Evolutionary conservation across 306 rosid species (phyloP), one percentile per base, ranked within the genome.

Genomic region (Hylodesmum podocarpum): DNA sequence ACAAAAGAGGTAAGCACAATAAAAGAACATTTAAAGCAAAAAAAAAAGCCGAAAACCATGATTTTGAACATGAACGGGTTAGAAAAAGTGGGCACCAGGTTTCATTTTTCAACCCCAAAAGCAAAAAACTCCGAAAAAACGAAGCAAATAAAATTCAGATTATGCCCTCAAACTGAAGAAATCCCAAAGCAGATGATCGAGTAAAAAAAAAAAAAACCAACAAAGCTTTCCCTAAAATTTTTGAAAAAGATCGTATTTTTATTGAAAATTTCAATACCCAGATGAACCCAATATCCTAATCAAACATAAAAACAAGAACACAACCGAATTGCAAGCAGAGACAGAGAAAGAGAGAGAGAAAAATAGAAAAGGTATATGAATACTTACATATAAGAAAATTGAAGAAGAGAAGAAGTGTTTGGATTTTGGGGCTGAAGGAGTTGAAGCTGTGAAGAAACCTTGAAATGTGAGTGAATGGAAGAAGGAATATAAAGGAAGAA

Each of bases 91-190:
- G 16, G 12, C 4, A 50, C 15, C 71, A n/a, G 34, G 64, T 69
- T 62, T 12, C 27, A 72, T 37, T 2, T 72, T 41, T 67, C 22
- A 65, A 64, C n/a, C n/a, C n/a, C n/a, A n/a, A n/a, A n/a, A n/a
- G n/a, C 67, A 71, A 10, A 68, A 76, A 73, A 33, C 65, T 80
- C 69, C 18, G 44, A 7, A 70, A 57, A 59, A 53, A 54, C 5
- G 22, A 51, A 1, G 40, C 25, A 63, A 29, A 19, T 22, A 6
- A 15, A 15, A 16, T 6, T 46, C 24, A 8, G 10, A 74, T 12
- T 28, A 55, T 25, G 2, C 13, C 15, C 57, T 3, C n/a, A 21
- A 58, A 27, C 0, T 4, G 9, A 39, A 39, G 28, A 76, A 76
- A 46, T 33, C 40, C 22, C 28, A 47, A 15, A 37, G 41, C 73